Evolutionary conservation across 176 grass and related monocot genomes (phyloP).

Genomic region (Bonia amplexicaulis): DNA sequence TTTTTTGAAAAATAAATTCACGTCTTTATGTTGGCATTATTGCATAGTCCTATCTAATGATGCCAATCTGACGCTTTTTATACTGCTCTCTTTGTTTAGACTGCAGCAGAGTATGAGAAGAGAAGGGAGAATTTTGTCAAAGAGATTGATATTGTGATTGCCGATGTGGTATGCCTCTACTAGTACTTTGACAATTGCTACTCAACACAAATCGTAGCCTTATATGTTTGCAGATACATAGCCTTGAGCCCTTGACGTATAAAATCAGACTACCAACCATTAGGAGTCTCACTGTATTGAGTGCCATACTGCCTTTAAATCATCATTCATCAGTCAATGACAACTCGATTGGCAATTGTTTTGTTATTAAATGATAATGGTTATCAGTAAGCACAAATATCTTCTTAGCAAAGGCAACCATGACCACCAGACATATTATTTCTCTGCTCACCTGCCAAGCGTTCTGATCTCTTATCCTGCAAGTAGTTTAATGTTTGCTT

Average conservation of each 20-base stretch:
- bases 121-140: conserved; percentile 76
- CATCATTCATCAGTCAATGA: neutral
- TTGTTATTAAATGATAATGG: neutral
- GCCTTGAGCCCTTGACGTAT: neutral
- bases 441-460: neutral
- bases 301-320: no score
- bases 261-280: neutral
- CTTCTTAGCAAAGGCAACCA: neutral
- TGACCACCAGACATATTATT: neutral
- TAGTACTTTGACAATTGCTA: neutral
- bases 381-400: neutral
- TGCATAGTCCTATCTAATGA: neutral
- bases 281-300: no score
- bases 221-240: neutral
- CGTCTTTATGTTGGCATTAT: neutral
- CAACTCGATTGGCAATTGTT: neutral
- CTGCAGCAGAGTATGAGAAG: conserved; percentile 67
- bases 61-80: neutral
- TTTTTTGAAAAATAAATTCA: neutral
- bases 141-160: conserved; percentile 80
- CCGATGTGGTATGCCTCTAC: conserved; percentile 71
- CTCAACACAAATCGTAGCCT: neutral
- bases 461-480: neutral
- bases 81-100: conserved; percentile 24
- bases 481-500: neutral